phyloP scores from a whole-genome alignment of 768 basidiomycete genomes.

The Russula lepida region DNA sequence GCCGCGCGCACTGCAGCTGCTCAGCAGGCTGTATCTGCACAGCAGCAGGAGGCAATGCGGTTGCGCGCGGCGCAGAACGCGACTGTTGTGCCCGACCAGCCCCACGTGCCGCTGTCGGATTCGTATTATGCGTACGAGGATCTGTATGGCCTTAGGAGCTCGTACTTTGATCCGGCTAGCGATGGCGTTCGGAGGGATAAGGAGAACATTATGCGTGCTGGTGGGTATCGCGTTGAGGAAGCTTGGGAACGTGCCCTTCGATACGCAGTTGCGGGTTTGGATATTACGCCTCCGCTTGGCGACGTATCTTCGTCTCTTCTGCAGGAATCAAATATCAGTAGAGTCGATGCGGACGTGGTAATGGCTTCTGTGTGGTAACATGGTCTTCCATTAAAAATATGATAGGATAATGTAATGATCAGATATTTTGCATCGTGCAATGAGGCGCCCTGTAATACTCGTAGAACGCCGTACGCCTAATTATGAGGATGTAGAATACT shows the following conservation, averaged over 20 bases:
- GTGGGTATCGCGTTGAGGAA: slow-evolving; percentile 74
- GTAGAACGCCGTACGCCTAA: neutral
- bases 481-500: neutral
- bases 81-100: slow-evolving; percentile 63
- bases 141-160: slow-evolving; percentile 43
- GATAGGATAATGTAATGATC: neutral
- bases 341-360: slow-evolving; percentile 35
- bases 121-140: slow-evolving; percentile 71
- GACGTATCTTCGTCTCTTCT: slow-evolving; percentile 34
- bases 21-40: slow-evolving; percentile 3
- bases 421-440: neutral
- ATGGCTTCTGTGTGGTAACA: slow-evolving; percentile 28
- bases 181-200: slow-evolving; percentile 69
- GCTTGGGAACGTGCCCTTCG: slow-evolving; percentile 80
- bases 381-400: neutral
- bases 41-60: slow-evolving; percentile 31
- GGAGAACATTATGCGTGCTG: slow-evolving; percentile 74
- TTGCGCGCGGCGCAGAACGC: slow-evolving; percentile 57
- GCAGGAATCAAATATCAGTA: slow-evolving; percentile 1
- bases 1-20: slow-evolving; percentile 43
- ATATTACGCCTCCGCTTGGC: slow-evolving; percentile 23
- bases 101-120: slow-evolving; percentile 73
- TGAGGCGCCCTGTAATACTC: neutral
- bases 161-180: slow-evolving; percentile 66
- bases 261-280: slow-evolving; percentile 64